Evolutionary conservation across 352 stramenopile genomes (phyloP).

Genomic region (Blastocystis sp.): DNA sequence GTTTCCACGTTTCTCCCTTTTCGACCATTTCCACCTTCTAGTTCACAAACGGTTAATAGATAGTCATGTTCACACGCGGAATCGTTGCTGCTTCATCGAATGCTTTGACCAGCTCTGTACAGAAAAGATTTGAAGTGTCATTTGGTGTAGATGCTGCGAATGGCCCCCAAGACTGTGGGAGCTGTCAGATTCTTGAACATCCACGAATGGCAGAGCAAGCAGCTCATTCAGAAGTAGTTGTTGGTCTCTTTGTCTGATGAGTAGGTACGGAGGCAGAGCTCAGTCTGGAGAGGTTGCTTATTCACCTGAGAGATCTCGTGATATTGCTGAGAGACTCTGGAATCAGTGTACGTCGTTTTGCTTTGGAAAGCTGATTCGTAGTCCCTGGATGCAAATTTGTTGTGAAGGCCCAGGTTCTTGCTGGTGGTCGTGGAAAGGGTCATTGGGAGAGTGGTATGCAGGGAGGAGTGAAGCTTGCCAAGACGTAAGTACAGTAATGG

Average conservation of each 20-base stretch:
- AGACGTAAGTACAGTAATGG: conserved; percentile 73
- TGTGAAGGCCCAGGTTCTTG: conserved; percentile 87
- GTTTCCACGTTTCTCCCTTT: not conserved
- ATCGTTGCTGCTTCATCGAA: conserved; percentile 45
- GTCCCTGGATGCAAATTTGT: conserved; percentile 64
- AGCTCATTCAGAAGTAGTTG: conserved; percentile 83
- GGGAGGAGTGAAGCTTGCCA: conserved; percentile 75
- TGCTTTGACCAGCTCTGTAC: conserved; percentile 50
- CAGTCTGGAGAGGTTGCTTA: conserved; percentile 66
- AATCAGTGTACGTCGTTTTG: conserved; percentile 51
- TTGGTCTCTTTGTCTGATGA: conserved; percentile 71
- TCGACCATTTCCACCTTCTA: not conserved
- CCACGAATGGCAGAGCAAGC: conserved; percentile 85
- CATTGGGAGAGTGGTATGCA: conserved; percentile 83
- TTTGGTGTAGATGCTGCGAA: conserved; percentile 47
- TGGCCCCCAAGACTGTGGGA: conserved; percentile 57
- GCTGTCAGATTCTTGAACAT: conserved; percentile 77
- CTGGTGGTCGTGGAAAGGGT: conserved; percentile 84
- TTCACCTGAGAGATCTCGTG: conserved; percentile 69
- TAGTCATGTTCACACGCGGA: conserved; percentile 59
- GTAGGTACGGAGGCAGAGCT: conserved; percentile 73
- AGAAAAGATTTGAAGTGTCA: not conserved
- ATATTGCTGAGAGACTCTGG: conserved; percentile 80
- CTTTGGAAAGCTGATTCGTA: not conserved
- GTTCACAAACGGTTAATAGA: not conserved